These are phyloP conservation scores for Fusarium chuoi DNA, from an alignment of 2,329 filamentous ascomycete species.

Conservation along the genomic window DNA sequence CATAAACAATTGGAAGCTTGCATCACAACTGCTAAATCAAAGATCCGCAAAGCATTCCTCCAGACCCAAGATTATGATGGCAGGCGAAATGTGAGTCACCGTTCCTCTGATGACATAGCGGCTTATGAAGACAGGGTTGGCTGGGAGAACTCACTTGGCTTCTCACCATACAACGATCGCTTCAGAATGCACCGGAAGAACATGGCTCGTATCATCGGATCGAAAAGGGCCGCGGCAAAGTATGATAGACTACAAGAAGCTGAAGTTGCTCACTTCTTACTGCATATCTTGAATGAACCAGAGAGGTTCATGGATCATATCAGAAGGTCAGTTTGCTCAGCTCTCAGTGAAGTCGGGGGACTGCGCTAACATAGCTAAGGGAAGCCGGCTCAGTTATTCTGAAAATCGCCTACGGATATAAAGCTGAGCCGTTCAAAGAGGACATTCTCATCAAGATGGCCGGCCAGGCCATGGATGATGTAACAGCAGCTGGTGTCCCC, in stretches of 20 bases:
- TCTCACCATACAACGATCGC: slow-evolving; percentile 50
- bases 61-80: slow-evolving; percentile 25
- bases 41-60: slow-evolving; percentile 20
- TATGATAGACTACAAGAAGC: slow-evolving; percentile 56
- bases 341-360: no score
- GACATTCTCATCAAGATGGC: slow-evolving; percentile 30
- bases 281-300: slow-evolving; percentile 51
- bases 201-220: slow-evolving; percentile 57
- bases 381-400: slow-evolving; percentile 31
- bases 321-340: slow-evolving; percentile 47
- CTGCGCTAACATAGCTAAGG: neutral
- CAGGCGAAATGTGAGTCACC: slow-evolving; percentile 22
- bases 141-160: slow-evolving; percentile 48
- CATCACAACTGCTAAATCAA: slow-evolving; percentile 51
- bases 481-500: slow-evolving; percentile 18
- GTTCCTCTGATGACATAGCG: neutral
- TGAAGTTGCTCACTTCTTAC: slow-evolving; percentile 47
- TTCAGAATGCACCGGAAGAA: slow-evolving; percentile 57
- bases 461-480: slow-evolving; percentile 28
- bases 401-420: slow-evolving; percentile 38
- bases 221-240: slow-evolving; percentile 50
- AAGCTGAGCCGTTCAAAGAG: slow-evolving; percentile 21
- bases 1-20: slow-evolving; percentile 51
- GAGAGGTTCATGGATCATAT: slow-evolving; percentile 54
- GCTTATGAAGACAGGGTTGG: slow-evolving; percentile 10